Evolutionary conservation across 257 asterid genomes (phyloP).

Genomic region (Asclepias syriaca): DNA sequence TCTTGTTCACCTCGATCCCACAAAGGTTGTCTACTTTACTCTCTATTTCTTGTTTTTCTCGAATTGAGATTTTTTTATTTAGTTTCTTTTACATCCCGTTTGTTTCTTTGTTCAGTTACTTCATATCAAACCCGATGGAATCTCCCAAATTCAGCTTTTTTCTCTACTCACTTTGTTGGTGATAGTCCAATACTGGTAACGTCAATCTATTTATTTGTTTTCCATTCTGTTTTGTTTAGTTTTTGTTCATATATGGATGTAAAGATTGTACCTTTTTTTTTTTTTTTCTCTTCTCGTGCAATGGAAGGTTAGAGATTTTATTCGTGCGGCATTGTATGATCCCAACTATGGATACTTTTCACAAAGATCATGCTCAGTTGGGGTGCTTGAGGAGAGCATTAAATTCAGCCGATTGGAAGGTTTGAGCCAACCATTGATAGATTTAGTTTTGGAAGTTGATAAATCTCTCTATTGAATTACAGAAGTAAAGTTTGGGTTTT

Average conservation of each 20-base stretch:
- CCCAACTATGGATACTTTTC: conserved; percentile 79
- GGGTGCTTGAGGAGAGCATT: conserved; percentile 80
- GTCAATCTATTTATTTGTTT: conserved; percentile 4
- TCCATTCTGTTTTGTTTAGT: not conserved
- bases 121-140: conserved; percentile 22
- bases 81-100: not conserved
- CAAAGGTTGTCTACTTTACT: conserved; percentile 37
- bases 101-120: conserved; percentile 34
- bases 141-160: conserved; percentile 37
- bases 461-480: not conserved
- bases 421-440: conserved; percentile 8
- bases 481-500: not conserved
- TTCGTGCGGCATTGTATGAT: conserved; percentile 76
- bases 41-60: not conserved
- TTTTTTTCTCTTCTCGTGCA: conserved; percentile 6
- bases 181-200: conserved; percentile 69
- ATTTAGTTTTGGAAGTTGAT: not conserved
- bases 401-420: conserved; percentile 80
- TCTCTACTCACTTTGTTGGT: conserved; percentile 59
- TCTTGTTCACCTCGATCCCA: conserved; percentile 29
- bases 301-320: conserved; percentile 78
- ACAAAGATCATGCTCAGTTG: conserved; percentile 82
- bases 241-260: not conserved
- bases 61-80: not conserved
- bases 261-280: conserved; percentile 11